Evolutionary conservation across 2,329 filamentous ascomycete species (phyloP), one percentile per base, ranked within the genome.

Genomic region (Aspergillus thermomutatus): DNA sequence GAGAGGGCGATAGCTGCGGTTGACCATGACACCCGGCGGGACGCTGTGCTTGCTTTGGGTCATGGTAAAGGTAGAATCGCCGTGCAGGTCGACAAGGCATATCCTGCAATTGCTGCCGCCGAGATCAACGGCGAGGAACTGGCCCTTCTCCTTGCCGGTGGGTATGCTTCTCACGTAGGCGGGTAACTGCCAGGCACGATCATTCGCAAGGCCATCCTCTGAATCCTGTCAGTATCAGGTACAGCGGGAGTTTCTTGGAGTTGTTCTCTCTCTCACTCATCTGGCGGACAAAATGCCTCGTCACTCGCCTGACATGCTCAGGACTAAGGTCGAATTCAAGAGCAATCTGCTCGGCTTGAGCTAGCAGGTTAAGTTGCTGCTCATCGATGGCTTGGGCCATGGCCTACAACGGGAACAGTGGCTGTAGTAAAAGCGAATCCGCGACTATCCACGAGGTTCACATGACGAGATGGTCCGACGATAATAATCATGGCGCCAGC

Each of bases 101-200:
- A 65, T 59, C 25, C 63, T 55, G 48, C 60, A 65, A 40, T 65
- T 65, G 23, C 57, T 64, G 17, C 63, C 63, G 2, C 63, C 63
- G 14, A 65, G 60, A 41, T 65, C 63, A 17, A 65, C 59, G 2
- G 62, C 63, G 4, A 65, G 49, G 48, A 63, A 63, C 9, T 48
- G 53, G 19, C 63, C 63, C 34, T 50, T 60, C 49, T 65, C 63
- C 9, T 43, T 21, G 9, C 63, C 63, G 6, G 55, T 62, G 7
- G 63, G 61, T 7, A 65, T 53, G 9, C 47, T 59, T 48, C 23
- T 54, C 7, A 65, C 50, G 31, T 61, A 65, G 49, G 60, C 50
- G 3, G 61, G 63, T 34, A 65, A 40, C 28, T 65, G 63, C 59
- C 60, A 65, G 31, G 51, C 50, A 14, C 61, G 58, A 17, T 57